phyloP scores from a whole-genome alignment of 352 stramenopile species.

The Globisporangium parvum region DNA sequence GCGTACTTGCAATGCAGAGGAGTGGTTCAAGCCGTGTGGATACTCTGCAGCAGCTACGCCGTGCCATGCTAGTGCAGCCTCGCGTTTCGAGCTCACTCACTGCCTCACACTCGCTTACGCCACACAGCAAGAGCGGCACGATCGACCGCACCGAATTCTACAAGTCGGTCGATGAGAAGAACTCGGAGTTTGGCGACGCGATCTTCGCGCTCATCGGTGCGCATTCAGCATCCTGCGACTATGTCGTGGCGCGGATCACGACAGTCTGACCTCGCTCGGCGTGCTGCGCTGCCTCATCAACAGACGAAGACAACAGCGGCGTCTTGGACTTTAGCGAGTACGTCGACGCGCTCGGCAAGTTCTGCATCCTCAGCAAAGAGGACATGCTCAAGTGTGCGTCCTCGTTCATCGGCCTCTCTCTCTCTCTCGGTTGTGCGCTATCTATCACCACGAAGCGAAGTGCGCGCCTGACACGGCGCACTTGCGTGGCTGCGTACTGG shows the following conservation, averaged over 20 bases:
- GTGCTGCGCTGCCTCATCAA: neutral
- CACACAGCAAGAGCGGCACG: conserved; percentile 49
- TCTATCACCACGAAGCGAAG: too few species aligned
- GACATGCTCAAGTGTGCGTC: conserved; percentile 65
- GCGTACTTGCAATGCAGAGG: too few species aligned
- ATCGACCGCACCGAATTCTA: conserved; percentile 72
- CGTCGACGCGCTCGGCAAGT: conserved; percentile 68
- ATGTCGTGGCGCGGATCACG: neutral
- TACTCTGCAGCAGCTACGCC: too few species aligned
- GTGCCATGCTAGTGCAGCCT: too few species aligned
- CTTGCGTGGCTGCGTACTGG: too few species aligned
- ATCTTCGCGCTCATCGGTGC: conserved; percentile 66
- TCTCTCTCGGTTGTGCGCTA: too few species aligned
- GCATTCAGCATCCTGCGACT: neutral
- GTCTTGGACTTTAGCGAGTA: conserved; percentile 73
- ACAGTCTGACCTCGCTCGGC: neutral
- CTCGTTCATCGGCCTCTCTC: too few species aligned
- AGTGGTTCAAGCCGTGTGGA: too few species aligned
- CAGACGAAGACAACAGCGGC: conserved; percentile 65
- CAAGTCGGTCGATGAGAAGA: conserved; percentile 56
- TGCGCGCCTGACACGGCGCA: too few species aligned
- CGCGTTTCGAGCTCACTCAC: neutral
- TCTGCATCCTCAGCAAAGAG: conserved; percentile 67
- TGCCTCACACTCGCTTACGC: neutral
- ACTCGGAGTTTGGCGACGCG: conserved; percentile 63